Base-by-base conservation (phyloP, 371 early-diverging fungal species). In the Nematocida sp. region DNA sequence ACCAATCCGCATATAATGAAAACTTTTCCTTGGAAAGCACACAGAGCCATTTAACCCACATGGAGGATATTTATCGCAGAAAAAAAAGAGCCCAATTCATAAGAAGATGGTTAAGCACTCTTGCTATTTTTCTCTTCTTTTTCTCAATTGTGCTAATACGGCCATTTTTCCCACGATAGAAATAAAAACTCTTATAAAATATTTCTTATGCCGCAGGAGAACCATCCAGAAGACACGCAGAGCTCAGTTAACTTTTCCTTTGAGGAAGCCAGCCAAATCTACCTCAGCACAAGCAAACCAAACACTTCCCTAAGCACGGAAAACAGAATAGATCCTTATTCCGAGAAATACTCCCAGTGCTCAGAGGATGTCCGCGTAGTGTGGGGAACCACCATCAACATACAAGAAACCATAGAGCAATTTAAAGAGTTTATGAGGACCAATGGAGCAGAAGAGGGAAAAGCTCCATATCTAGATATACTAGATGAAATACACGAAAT, bases 331-430 rank as follows among this genome's bases (percentile, higher is more conserved):
- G 42, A 57, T 13, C 54, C 20, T 9, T 9, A 16, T 13, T 23
- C 23, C 9, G 39, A 35, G 25, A 57, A 7, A 16, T 23, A 13
- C 36, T 16, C 30, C 5, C 28, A 33, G 36, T 11, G 7, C 28
- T 16, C 20, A 26, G 82, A 82, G 53, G 59, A 81, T 49, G 77
- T 81, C 11, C 80, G 82, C 50, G 60, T 85, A 9, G 93, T 98
- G 67, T 98, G 98, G 98, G 99, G 98, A 49, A 98, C 99, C 0
- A 92, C 91, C 5, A 89, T 99, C 78, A 91, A 92, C 78, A 89
- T 97, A 50, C 87, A 92, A 49, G 92, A 93, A 50, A 89, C 90
- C 47, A 91, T 90, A 84, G 82, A 84, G n/a, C 82, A 86, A 28
- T 97, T 99, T 85, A 86, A 88, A 53, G 88, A 92, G 71, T 97